These are phyloP conservation scores for Hanseniaspora taiwanica DNA, from an alignment of 805 yeast genomes.

Conservation along the genomic window DNA sequence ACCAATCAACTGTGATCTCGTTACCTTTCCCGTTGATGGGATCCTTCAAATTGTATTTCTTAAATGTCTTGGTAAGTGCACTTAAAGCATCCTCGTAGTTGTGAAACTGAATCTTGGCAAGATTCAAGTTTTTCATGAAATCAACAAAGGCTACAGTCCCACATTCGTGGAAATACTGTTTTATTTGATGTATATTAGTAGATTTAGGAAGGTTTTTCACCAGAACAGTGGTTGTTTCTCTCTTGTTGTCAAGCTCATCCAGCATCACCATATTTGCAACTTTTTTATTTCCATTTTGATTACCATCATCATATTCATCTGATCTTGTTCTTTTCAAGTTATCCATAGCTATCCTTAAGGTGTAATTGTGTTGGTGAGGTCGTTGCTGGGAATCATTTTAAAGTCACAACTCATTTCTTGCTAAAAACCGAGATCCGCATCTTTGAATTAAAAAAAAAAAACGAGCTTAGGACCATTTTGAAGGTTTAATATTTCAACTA, in stretches of 20 bases:
- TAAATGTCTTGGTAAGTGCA: slow-evolving; percentile 48
- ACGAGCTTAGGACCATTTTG: no score
- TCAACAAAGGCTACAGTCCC: slow-evolving; percentile 36
- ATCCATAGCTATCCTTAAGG: background rate
- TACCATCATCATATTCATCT: background rate
- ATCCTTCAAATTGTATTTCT: slow-evolving; percentile 23
- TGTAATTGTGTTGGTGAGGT: background rate
- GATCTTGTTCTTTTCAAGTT: background rate
- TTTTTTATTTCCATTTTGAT: no score
- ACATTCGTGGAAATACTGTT: slow-evolving; percentile 42
- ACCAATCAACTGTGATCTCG: slow-evolving; percentile 32
- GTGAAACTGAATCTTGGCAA: slow-evolving; percentile 49
- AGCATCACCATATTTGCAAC: background rate
- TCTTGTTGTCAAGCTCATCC: slow-evolving; percentile 16
- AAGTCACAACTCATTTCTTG: no score
- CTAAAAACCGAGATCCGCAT: no score
- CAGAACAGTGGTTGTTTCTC: slow-evolving; percentile 50
- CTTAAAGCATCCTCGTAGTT: slow-evolving; percentile 34
- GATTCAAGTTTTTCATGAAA: slow-evolving; percentile 10
- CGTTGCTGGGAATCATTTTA: no score
- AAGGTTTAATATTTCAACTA: no score
- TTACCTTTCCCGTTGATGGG: slow-evolving; percentile 13
- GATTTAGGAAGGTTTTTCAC: slow-evolving; percentile 34
- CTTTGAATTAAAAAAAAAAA: no score
- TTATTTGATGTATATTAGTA: slow-evolving; percentile 27